A percentile compares a stretch with the other conserved stretches of the same genome.
These are phyloP conservation scores for Ilyonectria robusta DNA, from an alignment of 2,329 filamentous ascomycete genomes.

Conservation along the genomic window DNA sequence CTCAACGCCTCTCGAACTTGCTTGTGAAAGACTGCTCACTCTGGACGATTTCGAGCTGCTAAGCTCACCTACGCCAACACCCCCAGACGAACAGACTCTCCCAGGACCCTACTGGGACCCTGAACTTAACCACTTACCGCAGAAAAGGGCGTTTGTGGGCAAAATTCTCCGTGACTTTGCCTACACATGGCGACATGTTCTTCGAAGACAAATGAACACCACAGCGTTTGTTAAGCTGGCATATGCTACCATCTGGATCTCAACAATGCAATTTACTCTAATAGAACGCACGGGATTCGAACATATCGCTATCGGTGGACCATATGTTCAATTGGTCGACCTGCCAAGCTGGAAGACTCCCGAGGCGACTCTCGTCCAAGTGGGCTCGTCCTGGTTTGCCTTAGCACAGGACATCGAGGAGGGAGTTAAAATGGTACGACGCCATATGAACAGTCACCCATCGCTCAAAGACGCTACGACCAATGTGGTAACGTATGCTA, in stretches of 20 bases:
- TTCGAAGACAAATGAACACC: constrained; percentile 32
- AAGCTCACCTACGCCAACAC: neutral
- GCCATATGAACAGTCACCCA: constrained; percentile 18
- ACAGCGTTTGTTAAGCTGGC: constrained; percentile 35
- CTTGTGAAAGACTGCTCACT: constrained; percentile 29
- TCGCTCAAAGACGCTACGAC: neutral
- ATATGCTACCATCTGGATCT: constrained; percentile 39
- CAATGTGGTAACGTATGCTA: constrained; percentile 24
- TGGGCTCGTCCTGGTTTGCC: constrained; percentile 38
- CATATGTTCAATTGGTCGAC: constrained; percentile 32
- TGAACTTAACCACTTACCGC: constrained; percentile 1
- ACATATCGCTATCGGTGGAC: constrained; percentile 24
- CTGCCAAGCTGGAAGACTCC: constrained; percentile 38
- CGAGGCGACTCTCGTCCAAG: constrained; percentile 20
- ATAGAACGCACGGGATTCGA: constrained; percentile 31
- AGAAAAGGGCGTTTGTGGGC: constrained; percentile 32
- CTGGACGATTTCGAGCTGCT: constrained; percentile 33
- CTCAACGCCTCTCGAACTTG: constrained; percentile 27
- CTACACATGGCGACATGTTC: constrained; percentile 41
- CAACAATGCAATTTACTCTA: constrained; percentile 31
- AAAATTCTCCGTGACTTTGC: constrained; percentile 36
- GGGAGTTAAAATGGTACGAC: constrained; percentile 35
- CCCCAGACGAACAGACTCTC: constrained; percentile 1
- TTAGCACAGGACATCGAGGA: constrained; percentile 23
- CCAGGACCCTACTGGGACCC: constrained; percentile 36